Evolutionary conservation across 2,329 filamentous ascomycete species (phyloP).

Genomic region (Apiospora aurea): DNA sequence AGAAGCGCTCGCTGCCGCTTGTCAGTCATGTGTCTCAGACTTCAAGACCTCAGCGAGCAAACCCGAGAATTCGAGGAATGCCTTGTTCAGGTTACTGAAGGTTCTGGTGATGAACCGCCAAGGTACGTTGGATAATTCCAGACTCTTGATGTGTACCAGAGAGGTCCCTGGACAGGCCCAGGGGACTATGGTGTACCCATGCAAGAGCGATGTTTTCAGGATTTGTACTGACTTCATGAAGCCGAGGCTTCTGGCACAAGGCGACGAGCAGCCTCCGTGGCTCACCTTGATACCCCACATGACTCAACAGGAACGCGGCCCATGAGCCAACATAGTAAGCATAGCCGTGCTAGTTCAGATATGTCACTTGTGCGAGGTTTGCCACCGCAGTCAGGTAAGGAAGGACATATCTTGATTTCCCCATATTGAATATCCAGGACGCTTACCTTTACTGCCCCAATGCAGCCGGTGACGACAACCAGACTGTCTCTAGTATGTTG

Average conservation of each 20-base stretch:
- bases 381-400: slow-evolving; percentile 53
- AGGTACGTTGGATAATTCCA: slow-evolving; percentile 61
- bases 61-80: slow-evolving; percentile 76
- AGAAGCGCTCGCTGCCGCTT: slow-evolving; percentile 66
- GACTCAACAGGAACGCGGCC: slow-evolving; percentile 59
- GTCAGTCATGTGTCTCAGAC: slow-evolving; percentile 73
- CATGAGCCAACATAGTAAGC: slow-evolving; percentile 67
- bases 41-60: slow-evolving; percentile 76
- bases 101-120: slow-evolving; percentile 71
- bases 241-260: slow-evolving; percentile 53
- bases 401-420: slow-evolving; percentile 53
- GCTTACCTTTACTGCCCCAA: slow-evolving; percentile 45
- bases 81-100: slow-evolving; percentile 77
- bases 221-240: slow-evolving; percentile 24
- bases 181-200: background rate
- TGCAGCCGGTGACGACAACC: slow-evolving; percentile 54
- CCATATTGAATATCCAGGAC: slow-evolving; percentile 53
- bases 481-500: slow-evolving; percentile 57
- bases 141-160: background rate
- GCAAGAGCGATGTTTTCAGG: background rate
- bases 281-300: slow-evolving; percentile 62
- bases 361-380: slow-evolving; percentile 66
- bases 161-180: slow-evolving; percentile 2
- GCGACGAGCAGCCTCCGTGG: slow-evolving; percentile 66
- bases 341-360: slow-evolving; percentile 76